Evolutionary conservation across 139 green algal genomes (phyloP), one percentile per base, ranked within the genome.

Genomic region (Auxenochlorella pyrenoidosa): DNA sequence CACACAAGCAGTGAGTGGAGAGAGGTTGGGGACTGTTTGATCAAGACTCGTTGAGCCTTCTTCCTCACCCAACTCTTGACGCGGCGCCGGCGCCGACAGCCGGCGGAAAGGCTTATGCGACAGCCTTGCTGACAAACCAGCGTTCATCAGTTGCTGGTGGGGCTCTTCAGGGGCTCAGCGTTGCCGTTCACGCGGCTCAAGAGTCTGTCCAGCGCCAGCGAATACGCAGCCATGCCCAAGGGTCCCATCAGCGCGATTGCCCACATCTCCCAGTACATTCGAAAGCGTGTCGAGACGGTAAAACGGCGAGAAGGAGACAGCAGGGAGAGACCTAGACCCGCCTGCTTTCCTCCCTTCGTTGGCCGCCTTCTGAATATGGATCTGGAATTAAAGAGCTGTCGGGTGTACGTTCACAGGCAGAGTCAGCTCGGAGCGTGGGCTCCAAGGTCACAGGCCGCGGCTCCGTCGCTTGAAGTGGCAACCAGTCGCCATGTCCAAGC

Each of bases 401-500:
- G 13, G 8, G 32, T 0, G 1, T 21, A 13, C 5, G 6, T 40
- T 40, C 0, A 18, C 13, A 5, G 34, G 66, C 66, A 36, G 66
- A 24, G n/a, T n/a, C n/a, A n/a, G n/a, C n/a, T n/a, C n/a, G n/a
- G n/a, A n/a, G 66, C 5, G 16, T 5, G 32, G 8, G 16, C 28
- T 38, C 13, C 66, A 73, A 73, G 66, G 30, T 21, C 66, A 32
- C 63, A 13, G 26, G 22, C 19, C 24, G 6, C 13, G 24, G 24
- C 5, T 13, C 18, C 13, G 63, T 10, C 28, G 28, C 32, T 63
- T 63, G 66, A 73, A 38, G 32, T 12, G 13, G 32, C 28, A 5
- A 73, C 32, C 66, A 73, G 66, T 10, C 40, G 24, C 75, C 58
- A 84, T 84, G 79, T 75, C 58, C 36, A 84, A 84, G 54, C 79